Base-by-base conservation (phyloP, 2,329 filamentous ascomycete genomes). In the Triangularia setosa region DNA sequence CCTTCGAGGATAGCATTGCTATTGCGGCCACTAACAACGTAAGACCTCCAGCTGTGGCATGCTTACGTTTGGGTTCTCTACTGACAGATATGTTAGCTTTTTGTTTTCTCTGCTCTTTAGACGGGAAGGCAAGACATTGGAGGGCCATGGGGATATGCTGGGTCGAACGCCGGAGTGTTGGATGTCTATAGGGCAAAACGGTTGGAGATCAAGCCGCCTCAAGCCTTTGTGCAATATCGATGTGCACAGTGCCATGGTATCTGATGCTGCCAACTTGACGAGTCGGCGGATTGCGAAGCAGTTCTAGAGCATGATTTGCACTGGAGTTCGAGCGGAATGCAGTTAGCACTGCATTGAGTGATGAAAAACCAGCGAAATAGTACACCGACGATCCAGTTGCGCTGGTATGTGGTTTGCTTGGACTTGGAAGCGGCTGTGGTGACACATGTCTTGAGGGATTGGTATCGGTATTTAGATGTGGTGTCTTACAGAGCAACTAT, bases 11-110 rank as follows among this genome's bases (percentile, higher is more conserved):
- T 81, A 98, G 94, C 81, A 99, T 99, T 80, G 95, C 95, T 64
- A 99, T 99, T 82, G 95, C 95, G 72, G 95, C 95, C 66, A 99
- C 95, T 69, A 99, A 99, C 84, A 99, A 99, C 80, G 95, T 98
- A 81, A 90, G 94, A 83, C 6, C 12, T 16, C 11, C 27, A 52
- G 11, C 60, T 16, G 35, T 12, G 23, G n/a, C 21, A 9, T 40
- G 55, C 1, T 33, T 30, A 48, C 7, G 21, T 25, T 24, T 21
- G 27, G 2, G 40, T 33, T 8, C n/a, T n/a, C 33, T 60, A 52
- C 73, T 75, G 64, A 75, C 69, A 16, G 3, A 11, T 40, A 4
- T 1, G 14, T n/a, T 24, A 77, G 75, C 72, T 77, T 56, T 77
- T 77, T 59, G 75, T 77, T 60, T 74, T 74, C 65, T 74, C 73